A percentile compares a stretch with the other conserved stretches of the same genome.
Conservation (phyloP, 257 asterid genomes). For the Solanum pimpinellifolium region DNA sequence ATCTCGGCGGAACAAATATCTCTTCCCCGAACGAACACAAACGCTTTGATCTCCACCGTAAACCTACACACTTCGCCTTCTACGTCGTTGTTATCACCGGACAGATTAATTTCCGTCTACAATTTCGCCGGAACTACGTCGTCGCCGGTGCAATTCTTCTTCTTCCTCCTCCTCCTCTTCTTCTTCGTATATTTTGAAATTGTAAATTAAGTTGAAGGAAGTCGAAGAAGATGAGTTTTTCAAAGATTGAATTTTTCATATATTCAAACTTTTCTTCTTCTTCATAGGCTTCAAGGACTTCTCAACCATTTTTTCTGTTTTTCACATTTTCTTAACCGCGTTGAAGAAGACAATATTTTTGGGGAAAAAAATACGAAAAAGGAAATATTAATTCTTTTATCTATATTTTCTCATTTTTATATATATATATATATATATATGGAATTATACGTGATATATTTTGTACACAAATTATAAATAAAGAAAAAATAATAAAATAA, state of each 20-base stretch:
- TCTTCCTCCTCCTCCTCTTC: not conserved
- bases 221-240: not conserved
- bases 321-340: not conserved
- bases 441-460: not conserved
- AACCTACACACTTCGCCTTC: not conserved
- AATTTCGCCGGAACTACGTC: not conserved
- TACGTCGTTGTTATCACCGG: not conserved
- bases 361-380: not conserved
- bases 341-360: not conserved
- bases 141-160: not conserved
- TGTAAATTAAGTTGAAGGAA: not conserved
- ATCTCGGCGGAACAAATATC: constrained; percentile 32
- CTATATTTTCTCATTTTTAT: not conserved
- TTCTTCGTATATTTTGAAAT: not conserved
- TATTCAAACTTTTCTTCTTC: not conserved
- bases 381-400: not conserved
- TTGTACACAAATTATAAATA: not conserved
- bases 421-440: too few relatives aligned
- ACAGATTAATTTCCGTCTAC: not conserved
- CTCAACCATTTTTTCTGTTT: not conserved
- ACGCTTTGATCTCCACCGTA: not conserved
- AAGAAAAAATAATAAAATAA: not conserved
- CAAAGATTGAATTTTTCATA: not conserved
- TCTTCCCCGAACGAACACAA: constrained; percentile 5
- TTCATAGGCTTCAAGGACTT: not conserved